Percentiles rank a stretch among this genome's conserved stretches.
These are phyloP conservation scores for Phalaenopsis equestris DNA, from an alignment of 106 monocot genomes.

Conservation along the genomic window DNA sequence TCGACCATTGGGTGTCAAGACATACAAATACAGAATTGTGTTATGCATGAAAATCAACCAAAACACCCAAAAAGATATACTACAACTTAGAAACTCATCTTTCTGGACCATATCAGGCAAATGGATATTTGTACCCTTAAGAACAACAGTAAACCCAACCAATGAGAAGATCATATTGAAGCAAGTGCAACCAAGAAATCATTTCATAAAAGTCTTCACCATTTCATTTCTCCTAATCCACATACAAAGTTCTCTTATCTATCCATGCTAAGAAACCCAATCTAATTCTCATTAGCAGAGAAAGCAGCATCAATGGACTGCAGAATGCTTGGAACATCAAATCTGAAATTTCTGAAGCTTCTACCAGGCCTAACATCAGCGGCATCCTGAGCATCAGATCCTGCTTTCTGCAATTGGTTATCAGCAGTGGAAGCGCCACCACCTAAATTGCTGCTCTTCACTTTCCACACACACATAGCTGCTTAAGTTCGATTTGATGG, in stretches of 20 bases:
- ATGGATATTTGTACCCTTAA: too few species aligned
- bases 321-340: constrained; percentile 53
- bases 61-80: too few species aligned
- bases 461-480: constrained; percentile 71
- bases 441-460: constrained; percentile 35
- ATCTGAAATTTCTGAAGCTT: constrained; percentile 90
- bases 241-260: neutral
- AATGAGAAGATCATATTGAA: too few species aligned
- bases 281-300: neutral
- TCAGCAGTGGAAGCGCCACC: constrained; percentile 17
- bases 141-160: too few species aligned
- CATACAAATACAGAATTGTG: too few species aligned
- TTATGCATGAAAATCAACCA: too few species aligned
- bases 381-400: constrained; percentile 34
- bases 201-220: too few species aligned
- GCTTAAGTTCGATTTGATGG: neutral
- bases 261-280: neutral
- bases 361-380: constrained; percentile 52
- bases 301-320: constrained; percentile 55
- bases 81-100: too few species aligned
- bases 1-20: too few species aligned
- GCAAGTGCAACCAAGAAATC: too few species aligned
- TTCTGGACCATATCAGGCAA: too few species aligned
- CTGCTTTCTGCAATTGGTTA: constrained; percentile 17
- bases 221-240: neutral